Conservation (phyloP, 306 rosid species). For the Quercus parvula region DNA sequence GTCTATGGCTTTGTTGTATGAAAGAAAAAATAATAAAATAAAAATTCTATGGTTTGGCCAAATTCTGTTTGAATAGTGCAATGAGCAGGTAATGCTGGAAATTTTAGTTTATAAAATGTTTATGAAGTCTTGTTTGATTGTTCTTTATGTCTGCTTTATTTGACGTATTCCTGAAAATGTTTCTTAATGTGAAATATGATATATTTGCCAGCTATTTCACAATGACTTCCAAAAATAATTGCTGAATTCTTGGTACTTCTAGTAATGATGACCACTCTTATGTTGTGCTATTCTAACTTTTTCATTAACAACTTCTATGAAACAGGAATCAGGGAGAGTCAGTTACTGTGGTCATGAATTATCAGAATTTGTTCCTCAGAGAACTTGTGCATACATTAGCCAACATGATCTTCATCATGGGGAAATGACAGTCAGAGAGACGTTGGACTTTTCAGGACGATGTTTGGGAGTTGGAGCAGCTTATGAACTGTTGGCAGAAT, state of each 20-base stretch:
- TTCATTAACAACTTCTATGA: slow-evolving; percentile 13
- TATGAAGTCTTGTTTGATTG: neutral
- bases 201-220: neutral
- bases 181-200: neutral
- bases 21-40: no score
- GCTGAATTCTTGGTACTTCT: neutral
- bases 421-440: slow-evolving; percentile 84
- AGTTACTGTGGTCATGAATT: slow-evolving; percentile 90
- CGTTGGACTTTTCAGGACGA: slow-evolving; percentile 69
- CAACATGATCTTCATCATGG: slow-evolving; percentile 87
- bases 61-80: neutral
- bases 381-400: slow-evolving; percentile 89
- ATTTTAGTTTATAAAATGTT: neutral
- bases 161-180: neutral
- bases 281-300: slow-evolving; percentile 2
- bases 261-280: neutral
- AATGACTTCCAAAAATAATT: neutral
- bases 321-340: slow-evolving; percentile 64
- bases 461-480: slow-evolving; percentile 75
- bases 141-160: neutral
- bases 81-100: neutral
- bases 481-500: slow-evolving; percentile 50
- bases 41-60: neutral
- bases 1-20: neutral
- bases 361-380: slow-evolving; percentile 76